Percentiles rank a stretch among this genome's conserved stretches.
phyloP scores from a whole-genome alignment of 345 rosid genomes.

The Arabis alpina region DNA sequence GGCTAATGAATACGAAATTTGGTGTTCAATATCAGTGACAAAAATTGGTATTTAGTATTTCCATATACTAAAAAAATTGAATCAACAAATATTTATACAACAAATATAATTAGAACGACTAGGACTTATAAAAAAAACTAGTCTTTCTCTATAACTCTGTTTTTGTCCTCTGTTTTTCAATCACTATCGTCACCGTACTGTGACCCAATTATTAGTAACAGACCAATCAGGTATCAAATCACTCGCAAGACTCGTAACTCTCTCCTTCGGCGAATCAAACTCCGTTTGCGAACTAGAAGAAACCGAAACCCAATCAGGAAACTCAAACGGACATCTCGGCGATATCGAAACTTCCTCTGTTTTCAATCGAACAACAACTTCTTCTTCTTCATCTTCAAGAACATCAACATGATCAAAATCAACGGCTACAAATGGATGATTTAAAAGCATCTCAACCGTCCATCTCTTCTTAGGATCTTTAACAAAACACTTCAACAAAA shows the following conservation, averaged over 20 bases:
- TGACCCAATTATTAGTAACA: conserved; percentile 48
- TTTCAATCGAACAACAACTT: background rate
- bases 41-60: conserved; percentile 16
- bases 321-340: conserved; percentile 60
- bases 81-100: conserved; percentile 22
- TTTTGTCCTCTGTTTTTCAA: conserved; percentile 25
- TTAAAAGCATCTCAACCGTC: conserved; percentile 78
- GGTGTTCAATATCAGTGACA: background rate
- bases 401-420: conserved; percentile 32
- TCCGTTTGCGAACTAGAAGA: conserved; percentile 20
- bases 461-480: conserved; percentile 63
- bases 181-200: conserved; percentile 40
- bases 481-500: conserved; percentile 62
- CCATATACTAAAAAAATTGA: background rate
- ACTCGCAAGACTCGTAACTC: conserved; percentile 39
- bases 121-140: conserved; percentile 25
- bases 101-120: conserved; percentile 29
- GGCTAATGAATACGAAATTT: conserved; percentile 7
- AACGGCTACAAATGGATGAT: conserved; percentile 64
- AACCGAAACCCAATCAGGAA: conserved; percentile 50
- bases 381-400: background rate
- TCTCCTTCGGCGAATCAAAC: conserved; percentile 36
- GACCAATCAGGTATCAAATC: conserved; percentile 48
- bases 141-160: conserved; percentile 27
- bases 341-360: conserved; percentile 40